Conservation (phyloP, 495 filamentous ascomycete species). For the Penicillium coprophilum region DNA sequence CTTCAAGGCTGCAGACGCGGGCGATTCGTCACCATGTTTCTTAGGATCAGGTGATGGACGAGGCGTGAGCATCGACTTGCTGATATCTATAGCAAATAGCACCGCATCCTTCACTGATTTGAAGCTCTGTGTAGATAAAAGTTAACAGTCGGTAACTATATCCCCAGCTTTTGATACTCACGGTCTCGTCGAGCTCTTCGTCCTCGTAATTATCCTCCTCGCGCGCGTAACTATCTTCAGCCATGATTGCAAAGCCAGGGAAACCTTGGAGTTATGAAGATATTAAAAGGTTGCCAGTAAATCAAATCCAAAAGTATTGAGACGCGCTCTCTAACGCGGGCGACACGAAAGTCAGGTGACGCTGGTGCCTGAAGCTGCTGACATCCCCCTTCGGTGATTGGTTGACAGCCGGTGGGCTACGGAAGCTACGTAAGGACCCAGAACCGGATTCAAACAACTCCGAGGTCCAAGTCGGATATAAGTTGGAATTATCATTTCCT, state of each 20-base stretch:
- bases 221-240: constrained; percentile 40
- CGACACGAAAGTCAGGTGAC: constrained; percentile 45
- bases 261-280: not conserved
- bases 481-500: constrained; percentile 3
- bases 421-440: not conserved
- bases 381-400: constrained; percentile 33
- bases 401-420: constrained; percentile 1
- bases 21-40: constrained; percentile 69
- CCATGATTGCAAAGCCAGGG: constrained; percentile 32
- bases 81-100: constrained; percentile 94
- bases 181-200: constrained; percentile 70
- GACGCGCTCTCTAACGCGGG: constrained; percentile 31
- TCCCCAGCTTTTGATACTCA: constrained; percentile 36
- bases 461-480: not conserved
- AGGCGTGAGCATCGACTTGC: constrained; percentile 76
- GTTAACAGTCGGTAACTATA: constrained; percentile 8
- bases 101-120: constrained; percentile 93
- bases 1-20: constrained; percentile 81
- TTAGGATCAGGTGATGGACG: constrained; percentile 65
- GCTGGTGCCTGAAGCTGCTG: constrained; percentile 28
- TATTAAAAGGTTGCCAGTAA: constrained; percentile 1
- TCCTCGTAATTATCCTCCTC: constrained; percentile 60
- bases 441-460: constrained; percentile 1
- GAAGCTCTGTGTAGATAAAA: constrained; percentile 62
- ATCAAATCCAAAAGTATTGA: constrained; percentile 18